A percentile compares a stretch with the other conserved stretches of the same genome.
phyloP scores from a whole-genome alignment of 768 basidiomycete species.

The Mycena metata region DNA sequence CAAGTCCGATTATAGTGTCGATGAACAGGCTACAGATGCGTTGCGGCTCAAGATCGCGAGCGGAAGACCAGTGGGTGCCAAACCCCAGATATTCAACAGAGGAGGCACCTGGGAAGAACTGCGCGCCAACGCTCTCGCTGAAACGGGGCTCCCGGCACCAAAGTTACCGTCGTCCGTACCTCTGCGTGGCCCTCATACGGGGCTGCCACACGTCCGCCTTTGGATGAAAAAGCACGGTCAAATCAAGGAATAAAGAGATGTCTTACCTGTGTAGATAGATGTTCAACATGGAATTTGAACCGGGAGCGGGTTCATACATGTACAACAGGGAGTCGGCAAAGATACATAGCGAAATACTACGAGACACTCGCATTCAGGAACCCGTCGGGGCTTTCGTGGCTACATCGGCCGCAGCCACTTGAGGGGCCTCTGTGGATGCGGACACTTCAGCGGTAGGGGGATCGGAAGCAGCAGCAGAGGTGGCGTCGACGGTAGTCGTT shows the following conservation, averaged over 20 bases:
- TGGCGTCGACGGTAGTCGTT: no score
- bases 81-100: slow-evolving; percentile 36
- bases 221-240: slow-evolving; percentile 32
- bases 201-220: slow-evolving; percentile 27
- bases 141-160: slow-evolving; percentile 33
- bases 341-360: no score
- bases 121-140: slow-evolving; percentile 20
- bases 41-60: slow-evolving; percentile 27
- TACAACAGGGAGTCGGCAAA: background rate
- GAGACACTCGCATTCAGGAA: no score
- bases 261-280: no score
- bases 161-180: slow-evolving; percentile 26
- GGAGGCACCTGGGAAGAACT: slow-evolving; percentile 34
- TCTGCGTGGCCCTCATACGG: slow-evolving; percentile 30
- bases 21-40: slow-evolving; percentile 21
- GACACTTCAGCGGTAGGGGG: no score
- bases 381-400: no score
- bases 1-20: slow-evolving; percentile 18
- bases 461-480: no score
- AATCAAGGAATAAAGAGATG: slow-evolving; percentile 25
- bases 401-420: no score
- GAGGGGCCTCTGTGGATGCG: no score
- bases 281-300: background rate
- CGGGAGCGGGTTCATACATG: background rate
- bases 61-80: background rate